These are phyloP conservation scores for Neurospora pannonica DNA, from an alignment of 495 filamentous ascomycete genomes.

Conservation along the genomic window DNA sequence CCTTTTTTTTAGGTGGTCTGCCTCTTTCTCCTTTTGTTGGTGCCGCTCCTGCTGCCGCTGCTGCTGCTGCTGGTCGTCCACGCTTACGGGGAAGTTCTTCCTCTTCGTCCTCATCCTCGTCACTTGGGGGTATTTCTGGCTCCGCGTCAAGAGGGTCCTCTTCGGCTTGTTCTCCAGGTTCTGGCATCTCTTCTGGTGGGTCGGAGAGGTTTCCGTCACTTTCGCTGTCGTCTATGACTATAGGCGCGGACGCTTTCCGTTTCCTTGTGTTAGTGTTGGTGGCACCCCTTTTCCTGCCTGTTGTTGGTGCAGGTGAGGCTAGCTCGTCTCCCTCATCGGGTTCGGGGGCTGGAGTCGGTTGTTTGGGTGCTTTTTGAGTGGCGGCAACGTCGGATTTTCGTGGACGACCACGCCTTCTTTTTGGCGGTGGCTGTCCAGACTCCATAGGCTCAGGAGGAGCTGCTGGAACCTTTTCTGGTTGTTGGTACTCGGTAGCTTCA, in stretches of 20 bases:
- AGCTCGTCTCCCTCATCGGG: neutral
- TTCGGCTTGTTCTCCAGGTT: neutral
- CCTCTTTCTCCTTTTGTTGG: neutral
- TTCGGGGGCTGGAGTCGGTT: neutral
- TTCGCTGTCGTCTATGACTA: neutral
- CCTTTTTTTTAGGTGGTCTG: neutral
- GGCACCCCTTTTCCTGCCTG: neutral
- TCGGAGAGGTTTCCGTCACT: neutral
- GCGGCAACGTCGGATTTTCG: constrained; percentile 3
- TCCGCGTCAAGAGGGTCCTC: neutral
- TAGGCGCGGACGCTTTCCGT: neutral
- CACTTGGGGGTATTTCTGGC: neutral
- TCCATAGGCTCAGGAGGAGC: neutral
- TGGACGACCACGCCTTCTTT: constrained; percentile 11
- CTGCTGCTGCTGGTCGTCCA: neutral
- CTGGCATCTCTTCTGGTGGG: neutral
- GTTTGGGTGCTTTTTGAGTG: neutral
- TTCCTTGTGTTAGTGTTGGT: neutral
- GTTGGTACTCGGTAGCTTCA: neutral
- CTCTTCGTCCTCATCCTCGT: neutral
- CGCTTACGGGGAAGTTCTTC: neutral
- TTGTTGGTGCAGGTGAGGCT: neutral
- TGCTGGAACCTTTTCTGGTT: neutral
- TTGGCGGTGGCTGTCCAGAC: constrained; percentile 2
- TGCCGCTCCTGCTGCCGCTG: neutral